Evolutionary conservation across 1,139 yeast genomes (phyloP).

Genomic region (Diutina scorzettiae): DNA sequence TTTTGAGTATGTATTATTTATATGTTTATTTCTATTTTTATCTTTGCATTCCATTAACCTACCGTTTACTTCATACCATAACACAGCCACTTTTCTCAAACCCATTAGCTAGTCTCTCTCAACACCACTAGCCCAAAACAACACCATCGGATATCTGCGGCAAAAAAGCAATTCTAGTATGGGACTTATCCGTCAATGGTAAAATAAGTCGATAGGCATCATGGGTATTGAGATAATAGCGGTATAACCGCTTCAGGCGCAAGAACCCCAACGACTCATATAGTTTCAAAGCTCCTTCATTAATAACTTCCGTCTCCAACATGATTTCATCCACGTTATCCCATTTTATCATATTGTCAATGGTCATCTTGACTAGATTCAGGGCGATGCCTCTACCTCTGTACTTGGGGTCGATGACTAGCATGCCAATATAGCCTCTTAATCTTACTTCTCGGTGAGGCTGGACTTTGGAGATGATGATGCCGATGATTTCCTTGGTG

Average conservation of each 20-base stretch:
- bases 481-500: constrained; percentile 48
- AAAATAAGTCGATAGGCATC: constrained; percentile 76
- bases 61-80: too few relatives aligned
- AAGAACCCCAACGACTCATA: constrained; percentile 86
- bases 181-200: constrained; percentile 11
- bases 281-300: constrained; percentile 59
- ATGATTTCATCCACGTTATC: constrained; percentile 73
- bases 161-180: constrained; percentile 9
- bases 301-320: constrained; percentile 84
- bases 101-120: too few relatives aligned
- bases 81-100: too few relatives aligned
- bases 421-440: constrained; percentile 93
- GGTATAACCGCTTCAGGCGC: constrained; percentile 64
- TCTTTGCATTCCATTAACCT: too few relatives aligned
- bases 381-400: constrained; percentile 80
- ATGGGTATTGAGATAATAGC: constrained; percentile 83
- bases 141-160: too few relatives aligned
- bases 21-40: too few relatives aligned
- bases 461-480: constrained; percentile 76
- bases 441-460: constrained; percentile 57
- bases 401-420: constrained; percentile 63
- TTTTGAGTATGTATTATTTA: too few relatives aligned
- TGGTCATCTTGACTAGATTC: constrained; percentile 47
- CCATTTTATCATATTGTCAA: constrained; percentile 50
- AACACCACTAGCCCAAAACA: too few relatives aligned